phyloP scores from a whole-genome alignment of 768 basidiomycete genomes.

The Trametes cinnabarina region DNA sequence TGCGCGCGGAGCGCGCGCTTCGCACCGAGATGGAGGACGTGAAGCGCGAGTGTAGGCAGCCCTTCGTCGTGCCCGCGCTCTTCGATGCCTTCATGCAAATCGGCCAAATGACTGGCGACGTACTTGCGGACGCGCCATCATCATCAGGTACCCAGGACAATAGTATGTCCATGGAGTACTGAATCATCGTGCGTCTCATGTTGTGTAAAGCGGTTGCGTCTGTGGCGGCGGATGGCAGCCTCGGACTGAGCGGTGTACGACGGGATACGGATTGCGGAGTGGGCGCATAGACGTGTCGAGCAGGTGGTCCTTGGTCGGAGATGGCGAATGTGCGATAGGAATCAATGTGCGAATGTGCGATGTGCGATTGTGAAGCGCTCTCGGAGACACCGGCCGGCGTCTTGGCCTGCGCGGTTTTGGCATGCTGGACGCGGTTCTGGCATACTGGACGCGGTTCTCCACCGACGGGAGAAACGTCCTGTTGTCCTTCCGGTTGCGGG shows the following conservation, averaged over 20 bases:
- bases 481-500: background rate
- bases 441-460: background rate
- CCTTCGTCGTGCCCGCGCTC: constrained; percentile 33
- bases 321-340: background rate
- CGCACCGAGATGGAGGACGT: constrained; percentile 26
- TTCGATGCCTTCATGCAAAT: constrained; percentile 32
- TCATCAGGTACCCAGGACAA: background rate
- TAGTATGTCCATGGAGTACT: background rate
- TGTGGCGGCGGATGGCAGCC: background rate
- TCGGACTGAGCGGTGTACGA: too few relatives aligned
- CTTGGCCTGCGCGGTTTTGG: constrained; percentile 12
- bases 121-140: constrained; percentile 3
- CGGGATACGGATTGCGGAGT: background rate
- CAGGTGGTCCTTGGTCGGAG: background rate
- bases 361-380: background rate
- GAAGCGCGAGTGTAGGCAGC: constrained; percentile 27
- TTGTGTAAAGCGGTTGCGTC: background rate
- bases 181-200: background rate
- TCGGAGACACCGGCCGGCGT: background rate
- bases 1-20: constrained; percentile 26
- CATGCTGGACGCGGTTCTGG: background rate
- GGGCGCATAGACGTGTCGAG: background rate
- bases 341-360: background rate
- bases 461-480: constrained; percentile 13
- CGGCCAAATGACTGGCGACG: constrained; percentile 27